Conservation (phyloP, 78 protist species). For the Andalucia godoyi region DNA sequence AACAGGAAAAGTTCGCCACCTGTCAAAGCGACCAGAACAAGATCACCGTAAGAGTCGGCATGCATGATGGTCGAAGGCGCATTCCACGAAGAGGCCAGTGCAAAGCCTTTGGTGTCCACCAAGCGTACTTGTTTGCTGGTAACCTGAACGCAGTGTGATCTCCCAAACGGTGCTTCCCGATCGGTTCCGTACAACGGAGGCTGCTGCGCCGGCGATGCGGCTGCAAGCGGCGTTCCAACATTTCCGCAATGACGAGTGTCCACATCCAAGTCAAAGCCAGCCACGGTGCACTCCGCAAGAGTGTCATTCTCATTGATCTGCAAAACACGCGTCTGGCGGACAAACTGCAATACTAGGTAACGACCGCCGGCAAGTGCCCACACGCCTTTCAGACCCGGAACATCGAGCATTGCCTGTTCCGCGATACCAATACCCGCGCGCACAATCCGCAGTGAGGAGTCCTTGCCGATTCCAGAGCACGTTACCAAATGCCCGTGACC, state of each 20-base stretch:
- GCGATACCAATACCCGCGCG: constrained; percentile 83
- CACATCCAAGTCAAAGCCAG: constrained; percentile 35
- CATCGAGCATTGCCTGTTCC: constrained; percentile 63
- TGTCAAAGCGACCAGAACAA: too few species aligned
- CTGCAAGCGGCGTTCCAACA: constrained; percentile 26
- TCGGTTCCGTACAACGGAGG: too few species aligned
- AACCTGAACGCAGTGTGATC: too few species aligned
- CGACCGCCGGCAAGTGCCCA: constrained; percentile 37
- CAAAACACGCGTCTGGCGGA: constrained; percentile 51
- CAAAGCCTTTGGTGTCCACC: too few species aligned
- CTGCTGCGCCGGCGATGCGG: constrained; percentile 17
- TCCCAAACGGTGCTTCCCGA: too few species aligned
- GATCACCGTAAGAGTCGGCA: too few species aligned
- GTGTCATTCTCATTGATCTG: too few species aligned
- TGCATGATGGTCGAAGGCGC: too few species aligned
- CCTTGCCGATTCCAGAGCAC: constrained; percentile 71
- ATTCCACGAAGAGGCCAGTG: too few species aligned
- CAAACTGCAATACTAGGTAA: constrained; percentile 50
- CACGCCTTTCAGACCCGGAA: constrained; percentile 68
- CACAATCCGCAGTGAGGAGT: constrained; percentile 70
- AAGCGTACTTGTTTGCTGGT: too few species aligned
- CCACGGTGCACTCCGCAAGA: constrained; percentile 42
- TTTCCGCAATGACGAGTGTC: constrained; percentile 42
- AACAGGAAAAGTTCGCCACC: too few species aligned
- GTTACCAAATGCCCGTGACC: constrained; percentile 78